phyloP scores from a whole-genome alignment of 2,329 filamentous ascomycete genomes.

The Aureobasidium sp. region DNA sequence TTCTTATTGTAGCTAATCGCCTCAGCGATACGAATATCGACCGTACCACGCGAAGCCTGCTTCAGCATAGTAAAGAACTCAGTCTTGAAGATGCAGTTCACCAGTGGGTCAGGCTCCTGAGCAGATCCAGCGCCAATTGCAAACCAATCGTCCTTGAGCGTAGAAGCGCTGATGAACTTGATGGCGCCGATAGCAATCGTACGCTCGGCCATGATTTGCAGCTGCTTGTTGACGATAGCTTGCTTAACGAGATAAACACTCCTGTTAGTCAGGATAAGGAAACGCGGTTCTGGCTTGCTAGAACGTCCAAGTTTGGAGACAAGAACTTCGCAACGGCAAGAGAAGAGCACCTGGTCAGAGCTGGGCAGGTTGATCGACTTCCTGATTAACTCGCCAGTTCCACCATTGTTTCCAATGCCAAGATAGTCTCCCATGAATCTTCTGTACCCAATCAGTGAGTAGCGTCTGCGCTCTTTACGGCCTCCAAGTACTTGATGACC shows the following conservation, averaged over 20 bases:
- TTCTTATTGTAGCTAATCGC: conserved; percentile 96
- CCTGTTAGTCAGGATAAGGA: conserved; percentile 74
- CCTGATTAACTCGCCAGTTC: conserved; percentile 74
- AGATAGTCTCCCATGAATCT: conserved; percentile 94
- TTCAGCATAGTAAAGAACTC: conserved; percentile 93
- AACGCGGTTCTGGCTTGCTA: conserved; percentile 83
- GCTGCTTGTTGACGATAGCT: conserved; percentile 70
- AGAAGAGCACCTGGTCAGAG: conserved; percentile 77
- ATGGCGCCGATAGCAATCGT: conserved; percentile 79
- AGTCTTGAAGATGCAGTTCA: conserved; percentile 93
- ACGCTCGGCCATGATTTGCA: conserved; percentile 73
- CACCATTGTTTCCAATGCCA: conserved; percentile 72
- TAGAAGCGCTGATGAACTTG: conserved; percentile 78
- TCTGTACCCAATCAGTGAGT: conserved; percentile 84
- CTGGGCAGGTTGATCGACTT: conserved; percentile 60
- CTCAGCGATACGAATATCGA: conserved; percentile 77
- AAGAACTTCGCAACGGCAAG: conserved; percentile 80
- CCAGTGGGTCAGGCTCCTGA: conserved; percentile 85
- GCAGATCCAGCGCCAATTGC: conserved; percentile 82
- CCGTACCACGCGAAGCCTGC: conserved; percentile 67
- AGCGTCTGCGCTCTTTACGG: conserved; percentile 84
- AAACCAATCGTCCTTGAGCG: conserved; percentile 91
- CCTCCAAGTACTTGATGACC: conserved; percentile 75
- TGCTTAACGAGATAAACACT: conserved; percentile 89
- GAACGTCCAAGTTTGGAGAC: conserved; percentile 95